Conservation (phyloP, 768 basidiomycete species). For the Coprinopsis cinerea region DNA sequence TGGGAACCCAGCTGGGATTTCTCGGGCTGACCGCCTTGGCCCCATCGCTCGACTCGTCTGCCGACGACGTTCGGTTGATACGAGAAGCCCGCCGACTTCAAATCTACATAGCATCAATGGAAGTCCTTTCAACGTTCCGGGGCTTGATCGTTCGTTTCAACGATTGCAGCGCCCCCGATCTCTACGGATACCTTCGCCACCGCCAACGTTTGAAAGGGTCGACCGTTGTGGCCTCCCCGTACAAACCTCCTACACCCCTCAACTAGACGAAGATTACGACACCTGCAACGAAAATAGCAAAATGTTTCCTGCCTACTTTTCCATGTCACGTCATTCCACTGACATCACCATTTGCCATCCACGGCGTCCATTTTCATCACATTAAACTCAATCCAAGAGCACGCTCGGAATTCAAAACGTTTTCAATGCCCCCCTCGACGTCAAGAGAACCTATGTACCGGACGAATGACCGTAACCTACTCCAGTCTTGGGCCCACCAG, state of each 20-base stretch:
- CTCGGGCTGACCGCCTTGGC: neutral
- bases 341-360: neutral
- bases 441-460: too few relatives aligned
- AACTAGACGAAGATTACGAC: neutral
- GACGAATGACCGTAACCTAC: too few relatives aligned
- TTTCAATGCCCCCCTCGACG: too few relatives aligned
- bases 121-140: neutral
- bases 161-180: too few relatives aligned
- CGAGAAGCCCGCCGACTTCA: neutral
- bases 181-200: too few relatives aligned
- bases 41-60: neutral
- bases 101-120: conserved; percentile 1
- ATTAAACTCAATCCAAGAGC: neutral
- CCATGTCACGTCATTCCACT: neutral
- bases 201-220: too few relatives aligned
- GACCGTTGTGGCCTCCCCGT: neutral
- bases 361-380: neutral
- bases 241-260: neutral
- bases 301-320: neutral
- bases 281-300: neutral
- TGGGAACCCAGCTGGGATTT: neutral
- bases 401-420: too few relatives aligned
- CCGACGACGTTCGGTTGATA: too few relatives aligned
- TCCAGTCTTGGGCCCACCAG: neutral
- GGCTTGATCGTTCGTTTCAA: neutral